Evolutionary conservation across 1,139 yeast genomes (phyloP).

Genomic region (Debaryomyces robertsiae): DNA sequence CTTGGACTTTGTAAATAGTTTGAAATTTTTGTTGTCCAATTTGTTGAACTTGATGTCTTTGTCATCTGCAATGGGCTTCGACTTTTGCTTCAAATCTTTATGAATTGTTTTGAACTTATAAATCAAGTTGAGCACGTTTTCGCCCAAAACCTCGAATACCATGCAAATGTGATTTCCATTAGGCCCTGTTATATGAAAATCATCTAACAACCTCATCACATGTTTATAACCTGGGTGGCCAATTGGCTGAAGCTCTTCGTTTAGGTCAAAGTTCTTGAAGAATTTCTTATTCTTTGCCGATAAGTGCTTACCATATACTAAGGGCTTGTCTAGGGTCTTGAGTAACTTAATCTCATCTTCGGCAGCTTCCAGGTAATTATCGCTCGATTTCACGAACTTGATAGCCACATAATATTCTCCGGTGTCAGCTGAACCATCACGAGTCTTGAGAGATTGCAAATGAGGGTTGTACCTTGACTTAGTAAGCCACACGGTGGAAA

Average conservation of each 20-base stretch:
- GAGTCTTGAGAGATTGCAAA: conserved; percentile 1
- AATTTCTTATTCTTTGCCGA: conserved; percentile 21
- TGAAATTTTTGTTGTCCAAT: conserved; percentile 20
- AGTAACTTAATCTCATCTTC: conserved; percentile 44
- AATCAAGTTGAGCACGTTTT: conserved; percentile 41
- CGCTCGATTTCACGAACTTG: conserved; percentile 43
- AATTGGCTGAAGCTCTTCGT: conserved; percentile 12
- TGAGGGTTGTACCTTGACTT: conserved; percentile 33
- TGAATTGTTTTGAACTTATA: conserved; percentile 31
- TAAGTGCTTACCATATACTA: conserved; percentile 26
- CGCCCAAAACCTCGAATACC: conserved; percentile 49
- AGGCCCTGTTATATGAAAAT: conserved; percentile 44
- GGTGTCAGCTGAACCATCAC: conserved; percentile 9
- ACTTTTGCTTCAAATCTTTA: neutral
- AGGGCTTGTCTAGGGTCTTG: conserved; percentile 23
- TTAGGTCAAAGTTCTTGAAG: conserved; percentile 14
- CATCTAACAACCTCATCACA: conserved; percentile 43
- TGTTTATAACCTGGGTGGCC: conserved; percentile 42
- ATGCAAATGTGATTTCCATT: conserved; percentile 47
- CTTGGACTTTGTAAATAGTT: conserved; percentile 28
- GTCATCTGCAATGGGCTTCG: neutral
- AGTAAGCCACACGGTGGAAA: conserved; percentile 88
- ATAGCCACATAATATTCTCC: conserved; percentile 41
- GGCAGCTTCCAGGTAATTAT: conserved; percentile 45
- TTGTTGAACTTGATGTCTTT: conserved; percentile 1